Base-by-base conservation (phyloP, 2,329 filamentous ascomycete species). In the Nothophaeocryptopus gaeumannii region DNA sequence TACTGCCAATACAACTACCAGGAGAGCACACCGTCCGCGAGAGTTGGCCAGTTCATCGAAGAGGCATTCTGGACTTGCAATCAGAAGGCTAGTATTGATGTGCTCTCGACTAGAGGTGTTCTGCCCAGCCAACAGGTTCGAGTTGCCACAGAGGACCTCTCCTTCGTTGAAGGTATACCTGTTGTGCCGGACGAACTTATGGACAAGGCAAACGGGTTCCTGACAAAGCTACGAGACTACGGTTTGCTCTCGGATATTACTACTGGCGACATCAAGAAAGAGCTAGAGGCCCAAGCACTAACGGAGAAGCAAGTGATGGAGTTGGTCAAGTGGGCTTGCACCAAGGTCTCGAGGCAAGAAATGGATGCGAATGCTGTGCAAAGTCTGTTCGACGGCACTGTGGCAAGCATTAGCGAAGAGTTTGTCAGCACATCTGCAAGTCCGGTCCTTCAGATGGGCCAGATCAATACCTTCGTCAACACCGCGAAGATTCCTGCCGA, bases 41-140 rank as follows among this genome's bases (percentile, higher is more conserved):
- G 88, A 53, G 87, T 97, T 14, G 89, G 90, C 0, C 83, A 89
- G 63, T 86, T 89, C 54, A 89, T 99, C 45, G 91, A 96, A 64
- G 89, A 96, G 70, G 88, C 90, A 0, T 99, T 99, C 67, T 99
- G 93, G 93, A 95, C 84, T 32, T 91, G 89, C 55, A 93, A 88
- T 63, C 85, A 83, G 65, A 86, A 85, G 56, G 83, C 89, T 2
- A 85, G 82, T 0, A 89, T 97, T 50, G 91, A 96, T 63, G 80
- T 96, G 5, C 84, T 95, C 58, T 96, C 91, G 1, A 95, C 86
- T 14, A 83, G 85, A 51, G 95, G 95, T 48, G 84, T 99, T 5
- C 76, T 96, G 46, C 82, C 86, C n/a, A 95, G 88, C 32, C 82
- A 87, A 10, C 80, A 87, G 59, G 89, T 96, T 32, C 87, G 93